These are phyloP conservation scores for Epithemia pelagica DNA, from an alignment of 108 stramenopile species.

Conservation along the genomic window DNA sequence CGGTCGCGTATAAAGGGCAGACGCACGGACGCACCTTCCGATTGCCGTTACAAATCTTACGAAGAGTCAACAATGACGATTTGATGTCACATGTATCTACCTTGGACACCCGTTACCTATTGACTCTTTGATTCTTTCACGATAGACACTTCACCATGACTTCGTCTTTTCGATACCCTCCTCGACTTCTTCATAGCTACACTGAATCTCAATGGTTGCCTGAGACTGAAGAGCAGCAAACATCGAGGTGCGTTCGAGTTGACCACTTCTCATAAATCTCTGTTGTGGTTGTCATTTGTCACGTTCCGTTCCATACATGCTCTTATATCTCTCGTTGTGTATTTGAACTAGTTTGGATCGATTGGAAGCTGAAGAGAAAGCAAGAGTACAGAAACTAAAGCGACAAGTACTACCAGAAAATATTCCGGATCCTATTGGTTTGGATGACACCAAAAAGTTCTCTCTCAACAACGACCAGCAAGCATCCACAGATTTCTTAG, in stretches of 20 bases:
- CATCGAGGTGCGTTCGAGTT: not conserved
- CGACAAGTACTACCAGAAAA: not conserved
- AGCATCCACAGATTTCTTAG: not conserved
- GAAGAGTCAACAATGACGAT: too few species aligned
- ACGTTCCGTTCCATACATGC: not conserved
- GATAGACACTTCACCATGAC: too few species aligned
- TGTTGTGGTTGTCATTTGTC: not conserved
- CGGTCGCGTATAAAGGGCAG: too few species aligned
- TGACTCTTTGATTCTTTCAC: too few species aligned
- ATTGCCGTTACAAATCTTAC: too few species aligned
- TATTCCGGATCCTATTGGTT: constrained; percentile 7
- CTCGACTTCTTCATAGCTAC: constrained; percentile 1
- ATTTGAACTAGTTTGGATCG: constrained; percentile 1
- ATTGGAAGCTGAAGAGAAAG: constrained; percentile 7
- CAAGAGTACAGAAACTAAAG: not conserved
- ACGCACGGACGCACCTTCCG: too few species aligned
- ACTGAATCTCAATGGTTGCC: constrained; percentile 12
- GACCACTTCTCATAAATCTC: too few species aligned
- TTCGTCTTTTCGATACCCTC: constrained; percentile 11
- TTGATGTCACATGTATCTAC: too few species aligned
- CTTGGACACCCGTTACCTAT: too few species aligned
- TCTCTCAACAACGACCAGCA: not conserved
- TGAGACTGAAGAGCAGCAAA: not conserved
- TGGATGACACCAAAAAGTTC: not conserved
- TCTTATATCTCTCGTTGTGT: not conserved